A percentile compares a stretch with the other conserved stretches of the same genome.
These are phyloP conservation scores for Nakazawaea laoshanensis DNA, from an alignment of 805 yeast genomes.

Conservation along the genomic window DNA sequence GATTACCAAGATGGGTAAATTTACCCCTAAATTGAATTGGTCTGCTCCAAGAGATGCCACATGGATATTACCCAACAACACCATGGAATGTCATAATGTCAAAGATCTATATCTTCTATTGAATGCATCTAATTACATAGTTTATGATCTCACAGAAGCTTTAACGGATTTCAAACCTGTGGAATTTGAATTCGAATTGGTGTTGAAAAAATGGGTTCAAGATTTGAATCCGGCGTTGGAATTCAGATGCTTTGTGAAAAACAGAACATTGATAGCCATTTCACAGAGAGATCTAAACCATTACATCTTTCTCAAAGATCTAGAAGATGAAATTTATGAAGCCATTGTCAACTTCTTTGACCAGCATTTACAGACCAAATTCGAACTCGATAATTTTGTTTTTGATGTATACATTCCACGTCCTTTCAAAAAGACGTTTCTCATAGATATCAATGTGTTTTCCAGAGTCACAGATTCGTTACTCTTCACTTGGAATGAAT, in stretches of 20 bases:
- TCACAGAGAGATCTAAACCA: slow-evolving; percentile 83
- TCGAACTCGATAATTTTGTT: slow-evolving; percentile 50
- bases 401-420: slow-evolving; percentile 80
- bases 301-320: slow-evolving; percentile 57
- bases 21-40: slow-evolving; percentile 92
- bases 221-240: slow-evolving; percentile 84
- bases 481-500: slow-evolving; percentile 79
- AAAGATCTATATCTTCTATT: slow-evolving; percentile 74
- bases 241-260: slow-evolving; percentile 76
- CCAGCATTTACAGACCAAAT: slow-evolving; percentile 34
- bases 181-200: slow-evolving; percentile 46
- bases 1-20: slow-evolving; percentile 45
- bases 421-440: slow-evolving; percentile 54
- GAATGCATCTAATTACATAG: slow-evolving; percentile 81
- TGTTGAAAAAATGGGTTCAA: slow-evolving; percentile 74
- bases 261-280: slow-evolving; percentile 56
- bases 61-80: slow-evolving; percentile 80
- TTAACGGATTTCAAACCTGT: slow-evolving; percentile 32
- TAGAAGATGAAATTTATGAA: slow-evolving; percentile 37
- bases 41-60: slow-evolving; percentile 92
- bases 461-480: slow-evolving; percentile 70
- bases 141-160: slow-evolving; percentile 74
- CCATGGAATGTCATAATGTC: slow-evolving; percentile 60
- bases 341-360: slow-evolving; percentile 49
- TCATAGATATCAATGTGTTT: slow-evolving; percentile 86